A percentile compares a stretch with the other conserved stretches of the same genome.
Conservation (phyloP, 176 grass and related monocot species). For the Triticum monococcum region DNA sequence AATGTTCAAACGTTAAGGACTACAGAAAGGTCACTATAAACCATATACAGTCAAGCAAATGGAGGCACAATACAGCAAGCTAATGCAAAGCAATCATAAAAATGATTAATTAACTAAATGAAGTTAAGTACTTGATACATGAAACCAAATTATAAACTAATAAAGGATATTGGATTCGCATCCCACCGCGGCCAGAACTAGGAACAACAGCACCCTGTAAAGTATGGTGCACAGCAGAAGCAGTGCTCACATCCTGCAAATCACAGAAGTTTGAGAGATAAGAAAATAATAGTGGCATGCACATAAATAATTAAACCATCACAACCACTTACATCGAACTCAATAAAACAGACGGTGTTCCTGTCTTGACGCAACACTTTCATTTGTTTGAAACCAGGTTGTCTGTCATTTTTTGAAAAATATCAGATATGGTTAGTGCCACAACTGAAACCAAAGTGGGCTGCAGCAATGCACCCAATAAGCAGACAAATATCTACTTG, state of each 20-base stretch:
- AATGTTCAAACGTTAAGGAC: constrained; percentile 72
- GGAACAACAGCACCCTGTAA: constrained; percentile 94
- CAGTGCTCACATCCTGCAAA: constrained; percentile 76
- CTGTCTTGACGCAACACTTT: constrained; percentile 93
- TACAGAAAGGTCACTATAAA: constrained; percentile 11
- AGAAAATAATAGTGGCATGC: constrained; percentile 12
- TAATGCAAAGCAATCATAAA: background rate
- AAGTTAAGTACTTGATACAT: constrained; percentile 2
- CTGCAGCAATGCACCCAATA: background rate
- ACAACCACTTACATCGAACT: constrained; percentile 67
- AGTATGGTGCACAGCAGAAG: constrained; percentile 82
- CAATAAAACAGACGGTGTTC: constrained; percentile 99
- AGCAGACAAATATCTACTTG: background rate
- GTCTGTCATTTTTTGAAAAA: constrained; percentile 51
- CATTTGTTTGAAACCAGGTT: constrained; percentile 99
- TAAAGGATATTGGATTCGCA: constrained; percentile 99
- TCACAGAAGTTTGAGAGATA: constrained; percentile 21
- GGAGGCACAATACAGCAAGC: background rate
- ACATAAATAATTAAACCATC: constrained; percentile 3
- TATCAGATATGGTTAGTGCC: background rate
- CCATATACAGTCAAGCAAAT: constrained; percentile 7
- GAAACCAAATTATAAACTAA: constrained; percentile 9
- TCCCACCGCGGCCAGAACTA: constrained; percentile 98
- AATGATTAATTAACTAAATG: background rate
- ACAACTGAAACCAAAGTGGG: background rate